Conservation (phyloP, 192 early-diverging fungal genomes). For the Coemansia sp. region DNA sequence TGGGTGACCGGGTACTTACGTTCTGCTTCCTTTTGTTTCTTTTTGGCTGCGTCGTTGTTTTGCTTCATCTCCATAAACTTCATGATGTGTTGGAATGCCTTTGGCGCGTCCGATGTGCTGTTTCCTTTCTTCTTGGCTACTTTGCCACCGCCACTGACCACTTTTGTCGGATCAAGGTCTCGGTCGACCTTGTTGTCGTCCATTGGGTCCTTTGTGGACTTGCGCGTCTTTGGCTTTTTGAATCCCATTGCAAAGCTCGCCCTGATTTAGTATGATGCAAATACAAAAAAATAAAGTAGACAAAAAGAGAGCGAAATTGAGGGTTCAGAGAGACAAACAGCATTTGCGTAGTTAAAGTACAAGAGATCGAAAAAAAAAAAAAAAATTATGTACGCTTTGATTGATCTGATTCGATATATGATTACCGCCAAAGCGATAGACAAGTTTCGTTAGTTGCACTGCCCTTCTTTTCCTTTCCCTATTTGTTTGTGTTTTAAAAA, state of each 20-base stretch:
- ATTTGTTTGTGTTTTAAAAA: background rate
- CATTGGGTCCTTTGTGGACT: constrained; percentile 14
- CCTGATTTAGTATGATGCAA: background rate
- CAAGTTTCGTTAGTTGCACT: background rate
- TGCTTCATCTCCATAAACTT: constrained; percentile 41
- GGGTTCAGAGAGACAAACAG: background rate
- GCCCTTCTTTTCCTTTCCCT: background rate
- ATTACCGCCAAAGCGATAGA: background rate
- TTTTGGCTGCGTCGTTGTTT: constrained; percentile 27
- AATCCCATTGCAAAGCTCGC: constrained; percentile 33
- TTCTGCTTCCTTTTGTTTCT: constrained; percentile 13
- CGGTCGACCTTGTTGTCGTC: constrained; percentile 34
- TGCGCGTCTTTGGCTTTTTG: constrained; percentile 45
- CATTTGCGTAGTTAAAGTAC: background rate
- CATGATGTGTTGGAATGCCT: constrained; percentile 46
- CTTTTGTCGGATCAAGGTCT: constrained; percentile 44
- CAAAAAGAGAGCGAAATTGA: background rate
- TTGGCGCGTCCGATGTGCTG: constrained; percentile 38
- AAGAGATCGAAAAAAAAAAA: constrained; percentile 6
- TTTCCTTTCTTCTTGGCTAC: constrained; percentile 27
- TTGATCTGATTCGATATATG: background rate
- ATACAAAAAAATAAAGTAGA: background rate
- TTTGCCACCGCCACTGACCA: constrained; percentile 44
- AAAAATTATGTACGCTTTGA: background rate
- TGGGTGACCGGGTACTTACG: background rate